A percentile compares a stretch with the other conserved stretches of the same genome.
These are phyloP conservation scores for Diutina neorugosa DNA, from an alignment of 1,139 yeast species.

Conservation along the genomic window DNA sequence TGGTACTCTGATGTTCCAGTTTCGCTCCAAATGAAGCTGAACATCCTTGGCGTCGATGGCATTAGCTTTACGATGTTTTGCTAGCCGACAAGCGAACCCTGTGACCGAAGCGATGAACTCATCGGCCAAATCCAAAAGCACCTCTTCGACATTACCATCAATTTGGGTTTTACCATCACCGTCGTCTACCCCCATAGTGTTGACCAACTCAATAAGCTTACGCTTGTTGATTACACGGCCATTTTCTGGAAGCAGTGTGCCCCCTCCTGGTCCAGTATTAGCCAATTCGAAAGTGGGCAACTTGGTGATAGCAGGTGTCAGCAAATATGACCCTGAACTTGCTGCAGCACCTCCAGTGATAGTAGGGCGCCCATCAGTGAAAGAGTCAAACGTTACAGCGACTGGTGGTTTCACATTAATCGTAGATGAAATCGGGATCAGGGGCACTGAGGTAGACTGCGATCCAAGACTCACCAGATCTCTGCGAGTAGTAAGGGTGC, in stretches of 20 bases:
- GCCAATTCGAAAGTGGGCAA: constrained; percentile 78
- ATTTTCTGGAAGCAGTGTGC: constrained; percentile 15
- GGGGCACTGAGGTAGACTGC: background rate
- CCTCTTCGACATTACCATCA: constrained; percentile 93
- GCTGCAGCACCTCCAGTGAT: constrained; percentile 79
- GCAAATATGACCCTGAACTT: constrained; percentile 42
- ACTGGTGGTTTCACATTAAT: constrained; percentile 3
- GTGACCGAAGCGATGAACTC: constrained; percentile 89
- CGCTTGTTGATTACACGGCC: constrained; percentile 84
- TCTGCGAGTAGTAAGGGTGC: background rate
- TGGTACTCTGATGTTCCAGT: constrained; percentile 92
- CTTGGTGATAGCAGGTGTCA: constrained; percentile 65
- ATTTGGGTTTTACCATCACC: constrained; percentile 85
- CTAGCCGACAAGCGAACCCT: constrained; percentile 84
- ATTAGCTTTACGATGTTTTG: constrained; percentile 90
- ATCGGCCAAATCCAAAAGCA: constrained; percentile 84
- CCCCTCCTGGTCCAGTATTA: background rate
- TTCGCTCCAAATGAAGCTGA: constrained; percentile 83
- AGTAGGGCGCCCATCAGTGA: constrained; percentile 44
- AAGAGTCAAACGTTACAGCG: background rate
- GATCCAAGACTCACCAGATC: constrained; percentile 2
- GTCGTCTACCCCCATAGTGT: constrained; percentile 70
- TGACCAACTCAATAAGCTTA: constrained; percentile 75
- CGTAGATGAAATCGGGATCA: constrained; percentile 1
- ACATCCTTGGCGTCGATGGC: constrained; percentile 79